phyloP scores from a whole-genome alignment of 2,329 filamentous ascomycete genomes.

The Hypoxylon sp. region DNA sequence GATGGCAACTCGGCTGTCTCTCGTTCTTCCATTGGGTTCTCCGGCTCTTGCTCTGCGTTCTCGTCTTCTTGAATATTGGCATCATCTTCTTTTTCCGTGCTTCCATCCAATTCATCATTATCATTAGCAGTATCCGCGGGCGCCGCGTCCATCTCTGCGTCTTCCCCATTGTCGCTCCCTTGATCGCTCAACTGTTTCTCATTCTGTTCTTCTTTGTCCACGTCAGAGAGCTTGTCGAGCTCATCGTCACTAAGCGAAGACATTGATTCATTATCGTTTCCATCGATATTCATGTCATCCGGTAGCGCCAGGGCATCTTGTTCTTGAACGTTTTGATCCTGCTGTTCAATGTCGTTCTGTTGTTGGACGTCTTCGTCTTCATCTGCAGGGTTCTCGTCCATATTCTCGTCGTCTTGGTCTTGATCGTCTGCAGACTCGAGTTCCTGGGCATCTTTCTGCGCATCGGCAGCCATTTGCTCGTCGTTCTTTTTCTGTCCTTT shows the following conservation, averaged over 20 bases:
- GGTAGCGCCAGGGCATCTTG: constrained; percentile 86
- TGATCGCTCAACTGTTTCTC: constrained; percentile 55
- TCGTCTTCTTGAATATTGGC: constrained; percentile 52
- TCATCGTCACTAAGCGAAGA: constrained; percentile 66
- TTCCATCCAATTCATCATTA: constrained; percentile 66
- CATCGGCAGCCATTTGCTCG: constrained; percentile 67
- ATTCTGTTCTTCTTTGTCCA: constrained; percentile 60
- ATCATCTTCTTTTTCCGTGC: constrained; percentile 54
- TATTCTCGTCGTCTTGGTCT: constrained; percentile 61
- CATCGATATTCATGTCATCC: constrained; percentile 88
- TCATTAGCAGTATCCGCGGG: constrained; percentile 64
- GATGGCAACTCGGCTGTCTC: constrained; percentile 48
- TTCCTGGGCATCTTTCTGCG: constrained; percentile 70
- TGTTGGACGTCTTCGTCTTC: constrained; percentile 68
- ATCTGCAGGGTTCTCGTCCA: constrained; percentile 72
- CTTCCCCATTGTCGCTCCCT: constrained; percentile 57
- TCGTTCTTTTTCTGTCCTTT: constrained; percentile 76
- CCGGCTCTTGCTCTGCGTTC: constrained; percentile 51
- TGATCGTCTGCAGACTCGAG: constrained; percentile 59
- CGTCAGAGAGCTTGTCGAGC: constrained; percentile 69
- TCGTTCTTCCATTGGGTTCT: constrained; percentile 51
- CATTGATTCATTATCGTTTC: constrained; percentile 68
- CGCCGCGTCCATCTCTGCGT: constrained; percentile 61
- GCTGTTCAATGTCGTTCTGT: constrained; percentile 68
- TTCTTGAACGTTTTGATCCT: constrained; percentile 83